Percentiles rank a stretch among this genome's conserved stretches.
These are phyloP conservation scores for Ballota nigra DNA, from an alignment of 257 asterid genomes.

Conservation along the genomic window DNA sequence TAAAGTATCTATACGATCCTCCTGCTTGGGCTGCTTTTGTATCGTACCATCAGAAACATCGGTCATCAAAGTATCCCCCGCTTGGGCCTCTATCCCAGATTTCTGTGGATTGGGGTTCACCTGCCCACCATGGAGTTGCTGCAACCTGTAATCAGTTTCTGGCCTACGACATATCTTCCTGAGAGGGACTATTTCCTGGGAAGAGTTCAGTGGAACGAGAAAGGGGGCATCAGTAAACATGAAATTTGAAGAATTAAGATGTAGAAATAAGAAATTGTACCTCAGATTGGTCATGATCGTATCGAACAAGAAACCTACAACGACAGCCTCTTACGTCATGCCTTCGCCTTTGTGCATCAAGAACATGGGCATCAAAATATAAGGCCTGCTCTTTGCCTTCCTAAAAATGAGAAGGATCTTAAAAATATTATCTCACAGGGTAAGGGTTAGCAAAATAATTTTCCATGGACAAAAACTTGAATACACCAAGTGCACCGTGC, in stretches of 20 bases:
- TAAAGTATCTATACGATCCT: slow-evolving; percentile 27
- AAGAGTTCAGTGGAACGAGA: too few relatives aligned
- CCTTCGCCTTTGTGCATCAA: slow-evolving; percentile 94
- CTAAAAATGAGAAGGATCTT: slow-evolving; percentile 38
- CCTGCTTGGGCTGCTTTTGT: slow-evolving; percentile 34
- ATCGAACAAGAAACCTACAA: slow-evolving; percentile 93
- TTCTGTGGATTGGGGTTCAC: slow-evolving; percentile 37
- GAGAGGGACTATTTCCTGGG: slow-evolving; percentile 71
- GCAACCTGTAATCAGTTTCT: slow-evolving; percentile 51
- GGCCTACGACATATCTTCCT: slow-evolving; percentile 61
- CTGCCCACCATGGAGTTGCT: slow-evolving; percentile 42
- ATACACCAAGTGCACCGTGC: too few relatives aligned
- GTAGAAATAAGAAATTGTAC: slow-evolving; percentile 31
- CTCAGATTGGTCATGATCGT: slow-evolving; percentile 96
- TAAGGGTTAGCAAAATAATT: background rate
- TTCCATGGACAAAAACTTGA: too few relatives aligned
- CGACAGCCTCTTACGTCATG: slow-evolving; percentile 98
- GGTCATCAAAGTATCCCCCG: slow-evolving; percentile 18
- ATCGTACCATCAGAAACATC: slow-evolving; percentile 17
- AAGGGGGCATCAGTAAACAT: background rate
- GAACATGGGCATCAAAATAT: slow-evolving; percentile 95
- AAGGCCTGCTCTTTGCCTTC: slow-evolving; percentile 99
- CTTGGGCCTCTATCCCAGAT: slow-evolving; percentile 26
- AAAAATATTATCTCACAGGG: background rate
- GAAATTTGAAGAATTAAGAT: background rate